phyloP scores from a whole-genome alignment of 2,329 filamentous ascomycete genomes.

The Fusarium praegraminearum region DNA sequence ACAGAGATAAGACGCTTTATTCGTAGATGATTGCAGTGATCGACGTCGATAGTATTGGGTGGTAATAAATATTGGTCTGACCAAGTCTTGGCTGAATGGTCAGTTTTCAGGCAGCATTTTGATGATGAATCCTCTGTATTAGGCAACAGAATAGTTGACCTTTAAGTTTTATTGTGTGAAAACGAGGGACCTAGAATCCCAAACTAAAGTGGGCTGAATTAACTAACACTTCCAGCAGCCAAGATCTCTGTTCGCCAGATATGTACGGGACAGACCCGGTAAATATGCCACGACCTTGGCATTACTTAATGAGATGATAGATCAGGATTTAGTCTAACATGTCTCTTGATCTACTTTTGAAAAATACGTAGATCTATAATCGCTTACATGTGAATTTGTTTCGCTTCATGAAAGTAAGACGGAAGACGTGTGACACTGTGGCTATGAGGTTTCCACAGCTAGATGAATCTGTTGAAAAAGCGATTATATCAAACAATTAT shows the following conservation, averaged over 20 bases:
- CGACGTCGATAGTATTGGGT: neutral
- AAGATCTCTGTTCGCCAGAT: neutral
- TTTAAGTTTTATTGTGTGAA: neutral
- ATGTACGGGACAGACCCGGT: neutral
- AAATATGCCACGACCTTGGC: neutral
- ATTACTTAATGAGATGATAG: neutral
- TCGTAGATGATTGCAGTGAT: neutral
- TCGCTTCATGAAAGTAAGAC: neutral
- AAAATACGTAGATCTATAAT: too few species aligned
- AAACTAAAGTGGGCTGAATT: neutral
- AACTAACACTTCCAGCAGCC: neutral
- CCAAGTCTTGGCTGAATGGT: neutral
- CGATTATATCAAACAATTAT: neutral
- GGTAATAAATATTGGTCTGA: neutral
- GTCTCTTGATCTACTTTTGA: neutral
- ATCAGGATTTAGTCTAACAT: neutral
- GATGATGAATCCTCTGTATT: neutral
- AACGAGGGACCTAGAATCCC: too few species aligned
- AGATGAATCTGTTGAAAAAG: too few species aligned
- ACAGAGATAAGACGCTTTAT: conserved; percentile 1
- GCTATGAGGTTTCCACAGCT: neutral
- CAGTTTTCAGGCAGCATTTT: neutral
- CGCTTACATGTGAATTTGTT: too few species aligned
- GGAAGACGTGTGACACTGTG: neutral
- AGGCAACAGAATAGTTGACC: neutral